Base-by-base conservation (phyloP, 192 early-diverging fungal species). In the Anaeromyces robustus region DNA sequence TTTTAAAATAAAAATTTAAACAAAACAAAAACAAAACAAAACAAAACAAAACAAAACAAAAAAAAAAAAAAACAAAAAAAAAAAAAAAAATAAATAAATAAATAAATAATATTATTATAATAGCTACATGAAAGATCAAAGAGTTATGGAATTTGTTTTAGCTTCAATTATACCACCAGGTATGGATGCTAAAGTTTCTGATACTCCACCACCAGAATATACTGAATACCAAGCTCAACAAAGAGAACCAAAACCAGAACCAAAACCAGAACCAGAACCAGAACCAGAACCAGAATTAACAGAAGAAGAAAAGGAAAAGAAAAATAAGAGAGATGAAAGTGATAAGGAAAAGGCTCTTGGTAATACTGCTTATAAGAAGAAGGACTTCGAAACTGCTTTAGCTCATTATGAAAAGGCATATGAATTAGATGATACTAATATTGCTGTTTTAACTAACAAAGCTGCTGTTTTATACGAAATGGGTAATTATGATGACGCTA, bases 371-470 rank as follows among this genome's bases (percentile, higher is more conserved):
- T 99, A 99, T 89, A 99, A 99, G 88, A 92, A 94, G 83, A 90
- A 94, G 79, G 82, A 94, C 77, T 98, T 99, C 87, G 94, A 94
- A 17, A 89, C 91, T 79, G 97, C 97, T 12, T 84, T 99, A 77
- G 86, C 87, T 79, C 93, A 96, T 87, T 99, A 99, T 86, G 84
- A 88, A 86, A 93, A 93, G 87, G 97, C 97, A 28, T 96, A 89
- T 84, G 95, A 94, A 84, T 85, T 95, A 82, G 96, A 99, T 85
- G 80, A 89, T 32, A 93, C 95, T 80, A 96, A 99, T 81, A 87
- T 98, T 37, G 94, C 96, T 29, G 93, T 96, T 80, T 88, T 95
- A 85, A 97, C 95, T 82, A 99, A 99, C 92, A 99, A 98, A 85
- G 92, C 97, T 78, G 96, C 97, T 79, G 96, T 96, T 26, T 89